Evolutionary conservation across 2,329 filamentous ascomycete species (phyloP).

Genomic region (Sporothrix luriei): DNA sequence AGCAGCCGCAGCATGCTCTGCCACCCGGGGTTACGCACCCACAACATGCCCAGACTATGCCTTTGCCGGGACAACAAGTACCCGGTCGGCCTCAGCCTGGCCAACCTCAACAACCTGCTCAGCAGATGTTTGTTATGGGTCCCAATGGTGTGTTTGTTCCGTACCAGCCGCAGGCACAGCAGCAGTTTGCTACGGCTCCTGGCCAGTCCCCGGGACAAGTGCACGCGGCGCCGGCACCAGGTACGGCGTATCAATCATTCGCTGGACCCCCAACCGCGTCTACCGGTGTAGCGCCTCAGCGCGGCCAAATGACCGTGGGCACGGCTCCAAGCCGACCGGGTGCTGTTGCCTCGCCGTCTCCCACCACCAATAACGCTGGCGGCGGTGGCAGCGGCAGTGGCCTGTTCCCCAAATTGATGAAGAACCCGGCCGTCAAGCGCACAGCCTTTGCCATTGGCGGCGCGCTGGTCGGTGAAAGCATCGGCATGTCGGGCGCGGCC

Average conservation of each 20-base stretch:
- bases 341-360: not conserved
- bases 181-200: not conserved
- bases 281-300: not conserved
- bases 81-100: not conserved
- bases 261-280: not conserved
- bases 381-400: not conserved
- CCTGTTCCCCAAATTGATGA: conserved; percentile 34
- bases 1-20: not conserved
- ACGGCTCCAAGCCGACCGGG: not conserved
- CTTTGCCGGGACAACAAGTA: not conserved
- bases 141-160: conserved; percentile 13
- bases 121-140: not conserved
- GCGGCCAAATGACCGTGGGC: conserved; percentile 13
- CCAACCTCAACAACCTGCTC: not conserved
- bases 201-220: conserved; percentile 6
- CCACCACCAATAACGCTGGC: not conserved
- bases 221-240: not conserved
- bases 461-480: conserved; percentile 28
- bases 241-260: not conserved
- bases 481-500: conserved; percentile 27
- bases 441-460: conserved; percentile 32
- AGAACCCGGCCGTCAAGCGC: conserved; percentile 34
- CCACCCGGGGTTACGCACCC: not conserved
- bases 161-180: not conserved
- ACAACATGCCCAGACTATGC: conserved; percentile 29